Conservation (phyloP, 2,329 filamentous ascomycete species). For the Fusarium xyrophilum region DNA sequence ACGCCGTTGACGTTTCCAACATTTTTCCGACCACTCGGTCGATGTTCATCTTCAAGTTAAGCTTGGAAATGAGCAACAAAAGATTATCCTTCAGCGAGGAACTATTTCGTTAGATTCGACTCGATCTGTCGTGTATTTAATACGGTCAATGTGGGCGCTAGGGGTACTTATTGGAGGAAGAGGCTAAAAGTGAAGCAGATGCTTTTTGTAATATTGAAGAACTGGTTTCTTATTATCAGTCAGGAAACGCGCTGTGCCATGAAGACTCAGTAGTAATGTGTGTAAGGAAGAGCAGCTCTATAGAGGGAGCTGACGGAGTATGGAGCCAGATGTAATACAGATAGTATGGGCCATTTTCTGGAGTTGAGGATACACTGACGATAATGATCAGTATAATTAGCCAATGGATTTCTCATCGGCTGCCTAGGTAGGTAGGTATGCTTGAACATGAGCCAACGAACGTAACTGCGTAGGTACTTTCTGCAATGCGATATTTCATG, state of each 20-base stretch:
- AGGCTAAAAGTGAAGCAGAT: conserved; percentile 30
- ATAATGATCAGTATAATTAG: background rate
- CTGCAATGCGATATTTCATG: background rate
- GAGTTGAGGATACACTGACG: background rate
- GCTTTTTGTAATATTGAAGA: conserved; percentile 43
- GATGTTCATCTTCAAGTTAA: background rate
- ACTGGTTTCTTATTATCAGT: conserved; percentile 41
- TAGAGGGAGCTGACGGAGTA: conserved; percentile 23
- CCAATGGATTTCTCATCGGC: background rate
- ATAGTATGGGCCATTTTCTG: conserved; percentile 3
- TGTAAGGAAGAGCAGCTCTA: conserved; percentile 24
- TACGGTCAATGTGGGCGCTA: conserved; percentile 32
- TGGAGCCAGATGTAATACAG: conserved; percentile 21
- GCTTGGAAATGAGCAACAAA: conserved; percentile 7
- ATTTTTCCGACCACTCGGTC: conserved; percentile 1
- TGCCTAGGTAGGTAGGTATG: background rate
- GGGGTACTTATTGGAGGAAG: conserved; percentile 25
- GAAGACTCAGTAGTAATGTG: background rate
- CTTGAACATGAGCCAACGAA: background rate
- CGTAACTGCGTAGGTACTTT: background rate
- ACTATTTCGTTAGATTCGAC: conserved; percentile 7
- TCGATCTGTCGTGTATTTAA: conserved; percentile 15
- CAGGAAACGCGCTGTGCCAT: conserved; percentile 1
- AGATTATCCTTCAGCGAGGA: background rate
- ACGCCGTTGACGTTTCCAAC: conserved; percentile 34